Conservation (phyloP, 75 land plant genomes). For the Pinus taeda region DNA sequence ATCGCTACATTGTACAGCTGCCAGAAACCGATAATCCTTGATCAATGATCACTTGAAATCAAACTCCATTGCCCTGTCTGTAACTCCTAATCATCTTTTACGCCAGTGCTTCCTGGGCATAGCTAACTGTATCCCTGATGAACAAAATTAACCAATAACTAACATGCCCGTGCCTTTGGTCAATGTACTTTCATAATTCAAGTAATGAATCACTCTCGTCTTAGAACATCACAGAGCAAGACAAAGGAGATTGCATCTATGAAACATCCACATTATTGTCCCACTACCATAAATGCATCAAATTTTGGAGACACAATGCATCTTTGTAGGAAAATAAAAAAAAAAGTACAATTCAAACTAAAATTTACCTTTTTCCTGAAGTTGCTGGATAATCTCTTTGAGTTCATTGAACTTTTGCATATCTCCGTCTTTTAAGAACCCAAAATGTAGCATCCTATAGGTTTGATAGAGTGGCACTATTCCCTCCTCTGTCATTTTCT, state of each 20-base stretch:
- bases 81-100: neutral
- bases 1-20: neutral
- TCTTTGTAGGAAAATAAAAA: neutral
- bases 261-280: neutral
- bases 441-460: constrained; percentile 9
- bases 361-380: constrained; percentile 1
- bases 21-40: neutral
- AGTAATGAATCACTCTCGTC: neutral
- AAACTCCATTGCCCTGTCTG: neutral
- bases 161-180: neutral
- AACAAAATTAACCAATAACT: neutral
- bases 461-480: constrained; percentile 7
- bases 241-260: neutral
- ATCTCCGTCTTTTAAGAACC: neutral
- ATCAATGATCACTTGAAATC: constrained; percentile 1
- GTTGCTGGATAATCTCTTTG: constrained; percentile 2
- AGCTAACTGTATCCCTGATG: constrained; percentile 2
- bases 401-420: constrained; percentile 6
- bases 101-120: constrained; percentile 2
- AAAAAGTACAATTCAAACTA: neutral
- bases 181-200: neutral
- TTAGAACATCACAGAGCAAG: neutral
- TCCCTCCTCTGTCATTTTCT: constrained; percentile 5
- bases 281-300: neutral
- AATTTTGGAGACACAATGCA: neutral